Conservation (phyloP, 202 grass and related monocot genomes). For the Hordeum pubiflorum region DNA sequence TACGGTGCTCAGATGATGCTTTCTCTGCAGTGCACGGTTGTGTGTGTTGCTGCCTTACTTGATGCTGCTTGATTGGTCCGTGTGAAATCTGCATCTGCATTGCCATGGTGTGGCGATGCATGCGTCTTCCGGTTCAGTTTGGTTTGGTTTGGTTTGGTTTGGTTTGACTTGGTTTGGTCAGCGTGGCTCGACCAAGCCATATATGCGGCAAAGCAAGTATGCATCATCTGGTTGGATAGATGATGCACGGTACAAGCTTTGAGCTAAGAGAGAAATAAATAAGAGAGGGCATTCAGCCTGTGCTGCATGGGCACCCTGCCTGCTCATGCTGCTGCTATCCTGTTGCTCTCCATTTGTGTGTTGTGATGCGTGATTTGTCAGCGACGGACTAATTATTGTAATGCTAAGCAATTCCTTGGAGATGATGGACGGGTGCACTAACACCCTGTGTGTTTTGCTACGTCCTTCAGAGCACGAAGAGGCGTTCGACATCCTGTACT, state of each 20-base stretch:
- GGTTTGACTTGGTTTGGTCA: no score
- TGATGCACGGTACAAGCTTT: background rate
- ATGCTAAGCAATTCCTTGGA: background rate
- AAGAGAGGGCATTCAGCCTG: background rate
- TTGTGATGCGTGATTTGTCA: background rate
- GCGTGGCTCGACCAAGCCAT: background rate
- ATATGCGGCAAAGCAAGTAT: background rate
- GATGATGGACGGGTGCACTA: no score
- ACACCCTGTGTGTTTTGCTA: background rate
- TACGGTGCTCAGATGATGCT: no score
- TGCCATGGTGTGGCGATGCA: no score
- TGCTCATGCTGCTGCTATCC: background rate
- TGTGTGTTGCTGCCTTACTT: no score
- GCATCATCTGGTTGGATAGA: background rate
- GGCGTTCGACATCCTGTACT: constrained; percentile 76
- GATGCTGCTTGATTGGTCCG: no score
- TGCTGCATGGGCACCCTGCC: background rate
- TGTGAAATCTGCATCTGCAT: no score
- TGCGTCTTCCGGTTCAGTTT: background rate
- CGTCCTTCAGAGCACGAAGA: constrained; percentile 67
- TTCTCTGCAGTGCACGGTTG: no score
- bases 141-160: background rate
- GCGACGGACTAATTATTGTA: background rate
- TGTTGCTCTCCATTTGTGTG: background rate
- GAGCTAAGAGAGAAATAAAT: background rate